Conservation (phyloP, 164 flowering plant species). For the Sextonia rubra region DNA sequence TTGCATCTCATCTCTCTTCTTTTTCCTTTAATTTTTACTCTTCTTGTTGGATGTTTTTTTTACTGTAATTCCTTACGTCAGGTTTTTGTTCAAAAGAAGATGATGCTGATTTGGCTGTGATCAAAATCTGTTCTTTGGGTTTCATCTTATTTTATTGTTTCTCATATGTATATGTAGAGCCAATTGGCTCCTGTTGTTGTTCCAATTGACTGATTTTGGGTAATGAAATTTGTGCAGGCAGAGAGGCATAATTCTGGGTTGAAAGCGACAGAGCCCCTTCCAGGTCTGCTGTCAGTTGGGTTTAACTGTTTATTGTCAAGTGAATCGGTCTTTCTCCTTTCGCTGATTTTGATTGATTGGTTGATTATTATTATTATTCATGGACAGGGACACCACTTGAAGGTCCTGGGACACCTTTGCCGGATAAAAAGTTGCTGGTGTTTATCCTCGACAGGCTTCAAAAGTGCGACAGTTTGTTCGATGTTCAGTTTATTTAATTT, state of each 20-base stretch:
- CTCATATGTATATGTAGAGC: background rate
- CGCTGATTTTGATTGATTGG: background rate
- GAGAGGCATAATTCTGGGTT: constrained; percentile 28
- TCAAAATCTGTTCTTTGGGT: too few species aligned
- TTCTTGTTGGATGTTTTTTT: background rate
- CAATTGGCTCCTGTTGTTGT: background rate
- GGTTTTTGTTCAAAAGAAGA: background rate
- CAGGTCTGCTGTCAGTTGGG: constrained; percentile 36
- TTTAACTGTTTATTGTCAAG: background rate
- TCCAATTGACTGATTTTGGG: background rate
- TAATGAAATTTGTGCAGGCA: constrained; percentile 35
- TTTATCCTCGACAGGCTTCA: constrained; percentile 91
- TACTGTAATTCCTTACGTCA: background rate
- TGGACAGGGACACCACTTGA: constrained; percentile 59
- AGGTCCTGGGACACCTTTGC: constrained; percentile 84
- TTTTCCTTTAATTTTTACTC: too few species aligned
- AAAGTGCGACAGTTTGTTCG: constrained; percentile 5
- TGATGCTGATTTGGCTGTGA: background rate
- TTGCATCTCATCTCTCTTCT: background rate
- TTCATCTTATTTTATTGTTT: too few species aligned
- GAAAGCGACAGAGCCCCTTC: constrained; percentile 54
- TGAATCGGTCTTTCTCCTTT: background rate
- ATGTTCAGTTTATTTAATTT: constrained; percentile 4
- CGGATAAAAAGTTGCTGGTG: constrained; percentile 80
- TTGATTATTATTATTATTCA: constrained; percentile 19